A percentile compares a stretch with the other conserved stretches of the same genome.
Evolutionary conservation across 208 protist species (phyloP).

Genomic region (Acanthamoeba rhysodes): DNA sequence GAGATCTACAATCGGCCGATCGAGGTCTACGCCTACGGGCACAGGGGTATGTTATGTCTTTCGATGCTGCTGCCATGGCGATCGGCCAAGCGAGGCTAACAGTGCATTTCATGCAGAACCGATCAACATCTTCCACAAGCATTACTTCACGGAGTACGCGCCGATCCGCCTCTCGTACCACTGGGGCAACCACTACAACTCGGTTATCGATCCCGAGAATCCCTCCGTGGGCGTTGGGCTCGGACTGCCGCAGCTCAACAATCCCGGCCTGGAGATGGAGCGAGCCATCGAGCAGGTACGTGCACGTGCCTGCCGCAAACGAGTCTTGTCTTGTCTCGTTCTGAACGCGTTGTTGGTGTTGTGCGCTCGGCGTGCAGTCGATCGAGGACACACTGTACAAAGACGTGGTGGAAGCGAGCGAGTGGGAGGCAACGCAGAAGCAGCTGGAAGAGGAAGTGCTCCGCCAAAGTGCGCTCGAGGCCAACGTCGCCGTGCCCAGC

Average conservation of each 20-base stretch:
- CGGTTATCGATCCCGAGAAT: conserved; percentile 81
- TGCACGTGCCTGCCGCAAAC: background rate
- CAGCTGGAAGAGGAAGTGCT: conserved; percentile 67
- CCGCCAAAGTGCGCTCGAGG: conserved; percentile 34
- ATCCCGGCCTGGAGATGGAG: conserved; percentile 46
- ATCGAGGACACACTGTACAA: conserved; percentile 44
- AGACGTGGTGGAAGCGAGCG: conserved; percentile 8
- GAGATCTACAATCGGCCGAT: conserved; percentile 87
- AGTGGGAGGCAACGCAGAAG: conserved; percentile 68
- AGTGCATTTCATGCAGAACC: conserved; percentile 39
- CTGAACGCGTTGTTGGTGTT: background rate
- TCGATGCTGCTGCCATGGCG: too few relatives aligned
- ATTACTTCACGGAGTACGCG: conserved; percentile 33
- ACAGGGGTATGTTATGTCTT: background rate
- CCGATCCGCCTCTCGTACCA: conserved; percentile 85
- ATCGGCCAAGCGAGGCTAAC: background rate
- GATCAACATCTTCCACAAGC: conserved; percentile 86
- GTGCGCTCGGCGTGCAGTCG: background rate
- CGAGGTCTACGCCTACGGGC: conserved; percentile 80
- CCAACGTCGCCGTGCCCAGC: background rate
- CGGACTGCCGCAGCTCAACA: conserved; percentile 42
- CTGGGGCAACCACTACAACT: conserved; percentile 86
- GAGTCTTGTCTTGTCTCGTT: too few relatives aligned
- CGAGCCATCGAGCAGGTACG: conserved; percentile 46
- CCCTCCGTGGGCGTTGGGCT: conserved; percentile 72